Evolutionary conservation across 1,139 yeast genomes (phyloP).

Genomic region (Hyphopichia buzzinii): DNA sequence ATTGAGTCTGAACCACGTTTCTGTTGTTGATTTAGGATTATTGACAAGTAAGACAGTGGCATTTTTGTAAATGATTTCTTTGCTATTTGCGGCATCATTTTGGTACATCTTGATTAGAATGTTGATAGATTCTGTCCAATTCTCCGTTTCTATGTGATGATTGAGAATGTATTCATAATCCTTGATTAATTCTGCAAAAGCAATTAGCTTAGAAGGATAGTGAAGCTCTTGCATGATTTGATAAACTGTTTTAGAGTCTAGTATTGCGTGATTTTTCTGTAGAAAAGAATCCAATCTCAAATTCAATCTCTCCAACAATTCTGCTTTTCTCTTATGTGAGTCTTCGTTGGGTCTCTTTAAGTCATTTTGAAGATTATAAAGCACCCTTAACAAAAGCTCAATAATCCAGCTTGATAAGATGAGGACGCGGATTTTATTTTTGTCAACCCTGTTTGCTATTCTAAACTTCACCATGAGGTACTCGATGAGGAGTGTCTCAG

Average conservation of each 20-base stretch:
- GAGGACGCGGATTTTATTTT: conserved; percentile 50
- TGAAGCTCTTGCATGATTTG: conserved; percentile 71
- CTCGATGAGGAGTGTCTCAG: conserved; percentile 43
- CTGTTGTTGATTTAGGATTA: conserved; percentile 67
- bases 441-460: conserved; percentile 31
- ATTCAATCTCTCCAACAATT: conserved; percentile 12
- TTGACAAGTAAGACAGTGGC: conserved; percentile 69
- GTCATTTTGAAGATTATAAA: conserved; percentile 21
- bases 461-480: conserved; percentile 57
- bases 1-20: conserved; percentile 68
- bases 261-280: conserved; percentile 38
- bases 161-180: conserved; percentile 70
- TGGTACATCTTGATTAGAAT: conserved; percentile 50
- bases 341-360: conserved; percentile 4
- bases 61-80: conserved; percentile 56
- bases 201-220: conserved; percentile 59
- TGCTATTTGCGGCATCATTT: conserved; percentile 25
- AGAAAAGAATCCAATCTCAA: conserved; percentile 53
- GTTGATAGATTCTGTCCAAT: conserved; percentile 74
- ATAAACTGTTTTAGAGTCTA: conserved; percentile 68
- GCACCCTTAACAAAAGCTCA: conserved; percentile 47
- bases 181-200: conserved; percentile 64
- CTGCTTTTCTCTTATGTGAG: not conserved
- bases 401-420: conserved; percentile 83
- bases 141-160: conserved; percentile 63